A percentile compares a stretch with the other conserved stretches of the same genome.
phyloP scores from a whole-genome alignment of 2,329 filamentous ascomycete genomes.

The Lojkania enalia region DNA sequence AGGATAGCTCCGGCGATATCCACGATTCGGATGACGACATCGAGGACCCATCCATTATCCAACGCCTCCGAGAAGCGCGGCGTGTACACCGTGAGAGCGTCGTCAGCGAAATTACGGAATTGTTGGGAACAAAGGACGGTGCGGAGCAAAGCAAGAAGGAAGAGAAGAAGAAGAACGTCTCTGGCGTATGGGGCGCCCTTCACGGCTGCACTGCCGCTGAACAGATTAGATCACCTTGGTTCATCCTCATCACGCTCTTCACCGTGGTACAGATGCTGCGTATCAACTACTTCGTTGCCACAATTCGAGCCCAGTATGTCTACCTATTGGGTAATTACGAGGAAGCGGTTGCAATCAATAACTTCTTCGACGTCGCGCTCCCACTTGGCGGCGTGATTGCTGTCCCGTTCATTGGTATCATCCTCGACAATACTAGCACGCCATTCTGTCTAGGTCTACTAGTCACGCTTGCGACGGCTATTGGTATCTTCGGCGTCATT shows the following conservation, averaged over 20 bases:
- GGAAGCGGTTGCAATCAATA: conserved; percentile 71
- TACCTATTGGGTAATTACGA: conserved; percentile 67
- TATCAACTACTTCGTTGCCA: conserved; percentile 94
- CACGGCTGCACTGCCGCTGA: conserved; percentile 70
- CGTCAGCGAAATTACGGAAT: conserved; percentile 70
- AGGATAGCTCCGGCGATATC: conserved; percentile 51
- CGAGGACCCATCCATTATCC: conserved; percentile 51
- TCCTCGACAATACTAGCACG: conserved; percentile 78
- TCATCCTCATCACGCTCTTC: conserved; percentile 79
- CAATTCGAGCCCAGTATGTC: conserved; percentile 79
- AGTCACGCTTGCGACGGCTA: conserved; percentile 70
- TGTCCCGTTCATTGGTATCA: conserved; percentile 80
- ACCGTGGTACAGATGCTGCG: conserved; percentile 68
- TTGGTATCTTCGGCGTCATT: conserved; percentile 76
- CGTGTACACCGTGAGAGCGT: conserved; percentile 64
- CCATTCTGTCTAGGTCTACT: conserved; percentile 70
- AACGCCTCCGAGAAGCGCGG: conserved; percentile 57
- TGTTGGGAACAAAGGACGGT: conserved; percentile 69
- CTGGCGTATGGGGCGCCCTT: conserved; percentile 84
- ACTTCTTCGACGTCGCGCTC: conserved; percentile 83
- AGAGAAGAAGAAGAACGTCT: conserved; percentile 69
- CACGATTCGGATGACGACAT: conserved; percentile 62
- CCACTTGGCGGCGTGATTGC: conserved; percentile 82
- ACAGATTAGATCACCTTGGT: conserved; percentile 83
- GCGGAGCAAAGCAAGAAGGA: conserved; percentile 66